Percentiles rank a stretch among this genome's conserved stretches.
These are phyloP conservation scores for Mortierella sp. DNA, from an alignment of 371 early-diverging fungal species.

Conservation along the genomic window DNA sequence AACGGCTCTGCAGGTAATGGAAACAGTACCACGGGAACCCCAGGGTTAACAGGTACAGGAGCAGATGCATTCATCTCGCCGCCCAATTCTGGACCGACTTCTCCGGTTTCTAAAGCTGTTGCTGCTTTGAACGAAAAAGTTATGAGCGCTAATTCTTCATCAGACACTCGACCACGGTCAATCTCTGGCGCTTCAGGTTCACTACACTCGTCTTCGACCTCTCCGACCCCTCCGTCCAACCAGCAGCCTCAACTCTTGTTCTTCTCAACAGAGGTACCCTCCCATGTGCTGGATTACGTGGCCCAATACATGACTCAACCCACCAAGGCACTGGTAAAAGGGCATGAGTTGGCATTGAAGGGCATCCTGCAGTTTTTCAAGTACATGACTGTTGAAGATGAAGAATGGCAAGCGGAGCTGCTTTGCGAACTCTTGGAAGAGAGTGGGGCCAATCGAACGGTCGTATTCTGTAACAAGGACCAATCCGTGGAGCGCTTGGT, in stretches of 20 bases:
- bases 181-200: conserved; percentile 3
- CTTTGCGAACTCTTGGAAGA: conserved; percentile 44
- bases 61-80: conserved; percentile 25
- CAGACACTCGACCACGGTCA: conserved; percentile 28
- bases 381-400: conserved; percentile 49
- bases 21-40: neutral
- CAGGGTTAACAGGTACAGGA: neutral
- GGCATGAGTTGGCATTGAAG: conserved; percentile 49
- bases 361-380: conserved; percentile 51
- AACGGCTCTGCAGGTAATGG: neutral
- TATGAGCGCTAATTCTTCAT: conserved; percentile 5
- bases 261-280: conserved; percentile 43
- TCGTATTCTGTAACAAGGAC: conserved; percentile 45
- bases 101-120: conserved; percentile 51
- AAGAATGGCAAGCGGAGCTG: conserved; percentile 40
- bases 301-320: conserved; percentile 47
- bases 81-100: conserved; percentile 45
- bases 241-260: conserved; percentile 36
- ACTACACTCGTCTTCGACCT: neutral
- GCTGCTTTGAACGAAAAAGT: conserved; percentile 42
- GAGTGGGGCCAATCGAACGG: conserved; percentile 41
- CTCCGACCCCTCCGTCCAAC: conserved; percentile 1
- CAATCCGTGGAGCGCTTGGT: conserved; percentile 35
- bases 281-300: conserved; percentile 47
- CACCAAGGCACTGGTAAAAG: conserved; percentile 47